These are phyloP conservation scores for Calamus simplicifolius DNA, from an alignment of 176 grass and related monocot genomes.

Conservation along the genomic window DNA sequence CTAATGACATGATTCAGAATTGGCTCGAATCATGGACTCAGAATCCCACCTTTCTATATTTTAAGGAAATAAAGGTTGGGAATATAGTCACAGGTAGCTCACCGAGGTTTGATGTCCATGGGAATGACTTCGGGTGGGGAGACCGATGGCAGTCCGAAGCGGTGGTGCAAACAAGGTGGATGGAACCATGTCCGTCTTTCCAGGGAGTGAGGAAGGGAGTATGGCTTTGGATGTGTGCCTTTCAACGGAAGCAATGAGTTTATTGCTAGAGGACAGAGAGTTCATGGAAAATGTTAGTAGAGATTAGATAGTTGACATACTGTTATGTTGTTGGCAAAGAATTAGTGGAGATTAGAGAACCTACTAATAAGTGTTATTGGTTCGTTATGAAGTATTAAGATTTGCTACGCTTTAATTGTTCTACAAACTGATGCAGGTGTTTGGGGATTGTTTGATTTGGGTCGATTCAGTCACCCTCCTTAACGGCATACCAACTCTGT, in stretches of 20 bases:
- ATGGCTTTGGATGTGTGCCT: constrained; percentile 7
- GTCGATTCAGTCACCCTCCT: too few relatives aligned
- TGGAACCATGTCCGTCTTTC: constrained; percentile 30
- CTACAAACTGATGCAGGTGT: too few relatives aligned
- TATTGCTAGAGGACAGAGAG: neutral
- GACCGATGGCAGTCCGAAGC: constrained; percentile 63
- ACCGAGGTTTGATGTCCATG: constrained; percentile 83
- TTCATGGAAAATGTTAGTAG: too few relatives aligned
- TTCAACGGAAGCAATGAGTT: neutral
- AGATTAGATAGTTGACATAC: too few relatives aligned
- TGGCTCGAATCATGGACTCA: constrained; percentile 56
- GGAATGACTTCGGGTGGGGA: constrained; percentile 92
- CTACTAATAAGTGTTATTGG: too few relatives aligned
- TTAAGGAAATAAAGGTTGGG: constrained; percentile 72
- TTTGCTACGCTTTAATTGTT: too few relatives aligned
- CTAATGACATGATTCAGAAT: constrained; percentile 32
- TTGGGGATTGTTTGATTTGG: too few relatives aligned
- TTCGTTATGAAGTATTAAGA: too few relatives aligned
- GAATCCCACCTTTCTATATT: constrained; percentile 72
- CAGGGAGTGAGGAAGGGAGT: neutral
- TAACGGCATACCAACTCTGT: too few relatives aligned
- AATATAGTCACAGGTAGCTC: constrained; percentile 79
- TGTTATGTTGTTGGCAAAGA: too few relatives aligned
- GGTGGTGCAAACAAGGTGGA: constrained; percentile 93
- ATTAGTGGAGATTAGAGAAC: too few relatives aligned